A percentile compares a stretch with the other conserved stretches of the same genome.
phyloP scores from a whole-genome alignment of 2,329 filamentous ascomycete species.

The Diaporthe velutina region DNA sequence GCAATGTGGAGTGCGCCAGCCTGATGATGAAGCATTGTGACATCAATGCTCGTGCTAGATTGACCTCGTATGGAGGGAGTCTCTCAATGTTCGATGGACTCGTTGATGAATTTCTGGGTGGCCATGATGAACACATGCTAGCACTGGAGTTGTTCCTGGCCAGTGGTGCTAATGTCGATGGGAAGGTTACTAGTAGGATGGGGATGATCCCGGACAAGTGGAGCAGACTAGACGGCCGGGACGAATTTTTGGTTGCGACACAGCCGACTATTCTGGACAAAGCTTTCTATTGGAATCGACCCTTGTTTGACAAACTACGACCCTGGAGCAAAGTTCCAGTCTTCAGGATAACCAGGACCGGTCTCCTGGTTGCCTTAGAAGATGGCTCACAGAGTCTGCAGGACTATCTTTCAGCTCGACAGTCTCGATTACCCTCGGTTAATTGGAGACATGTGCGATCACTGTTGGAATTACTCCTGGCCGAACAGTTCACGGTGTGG shows the following conservation, averaged over 20 bases:
- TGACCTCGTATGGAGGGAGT: too few relatives aligned
- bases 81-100: not conserved
- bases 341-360: not conserved
- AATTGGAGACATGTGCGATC: not conserved
- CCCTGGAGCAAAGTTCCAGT: not conserved
- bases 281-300: not conserved
- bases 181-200: not conserved
- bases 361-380: slow-evolving; percentile 3
- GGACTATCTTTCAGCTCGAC: not conserved
- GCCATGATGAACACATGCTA: too few relatives aligned
- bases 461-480: not conserved
- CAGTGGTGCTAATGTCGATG: not conserved
- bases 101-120: not conserved
- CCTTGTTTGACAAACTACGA: not conserved
- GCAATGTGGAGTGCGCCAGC: not conserved
- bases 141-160: not conserved
- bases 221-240: not conserved
- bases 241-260: not conserved
- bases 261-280: not conserved
- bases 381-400: not conserved
- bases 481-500: not conserved
- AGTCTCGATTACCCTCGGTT: too few relatives aligned
- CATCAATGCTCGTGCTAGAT: not conserved
- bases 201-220: not conserved
- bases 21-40: not conserved